Percentiles rank a stretch among this genome's conserved stretches.
Conservation (phyloP, 164 flowering plant genomes). For the Liquidambar formosana region DNA sequence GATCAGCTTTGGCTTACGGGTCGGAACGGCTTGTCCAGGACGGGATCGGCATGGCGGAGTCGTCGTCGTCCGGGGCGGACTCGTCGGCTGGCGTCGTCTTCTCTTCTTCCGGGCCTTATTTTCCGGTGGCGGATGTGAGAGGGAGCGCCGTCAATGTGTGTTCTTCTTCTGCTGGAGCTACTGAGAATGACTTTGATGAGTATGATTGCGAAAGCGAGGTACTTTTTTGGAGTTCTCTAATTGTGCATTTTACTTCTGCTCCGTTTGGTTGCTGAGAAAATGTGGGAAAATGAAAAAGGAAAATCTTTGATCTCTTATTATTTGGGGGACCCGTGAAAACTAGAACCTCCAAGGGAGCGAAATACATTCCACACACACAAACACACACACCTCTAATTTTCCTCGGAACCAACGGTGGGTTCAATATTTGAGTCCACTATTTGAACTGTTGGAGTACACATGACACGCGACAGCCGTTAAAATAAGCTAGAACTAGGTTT, state of each 20-base stretch:
- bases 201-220: conserved; percentile 63
- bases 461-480: too few species aligned
- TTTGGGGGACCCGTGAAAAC: too few species aligned
- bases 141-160: background rate
- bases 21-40: conserved; percentile 7
- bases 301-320: background rate
- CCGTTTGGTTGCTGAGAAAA: conserved; percentile 3
- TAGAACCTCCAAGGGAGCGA: too few species aligned
- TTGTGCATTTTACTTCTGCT: background rate
- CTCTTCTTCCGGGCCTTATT: conserved; percentile 15
- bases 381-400: background rate
- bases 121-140: conserved; percentile 14
- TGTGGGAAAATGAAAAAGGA: background rate
- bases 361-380: too few species aligned
- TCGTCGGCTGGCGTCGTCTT: conserved; percentile 15
- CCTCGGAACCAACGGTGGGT: background rate
- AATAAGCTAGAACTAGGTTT: too few species aligned
- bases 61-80: conserved; percentile 14
- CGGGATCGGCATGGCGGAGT: background rate
- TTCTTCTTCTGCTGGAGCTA: conserved; percentile 26
- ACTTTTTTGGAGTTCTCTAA: background rate
- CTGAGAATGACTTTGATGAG: conserved; percentile 47
- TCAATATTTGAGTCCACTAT: background rate
- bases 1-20: background rate
- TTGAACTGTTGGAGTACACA: too few species aligned